Evolutionary conservation across 345 rosid species (phyloP).

Genomic region (thale cress (Arabidopsis thaliana)): TAIR10.1 NC_003076.8:3872001-3872500

Average conservation of each 20-base stretch:
- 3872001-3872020: slow-evolving; percentile 39
- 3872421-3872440: neutral
- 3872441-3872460: neutral
- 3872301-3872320: neutral
- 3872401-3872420: neutral
- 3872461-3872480: neutral
- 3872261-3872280: slow-evolving; percentile 26
- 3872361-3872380: neutral
- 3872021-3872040: slow-evolving; percentile 99
- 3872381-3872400: neutral
- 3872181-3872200: neutral
- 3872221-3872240: neutral
- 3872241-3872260: slow-evolving; percentile 19
- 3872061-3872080: slow-evolving; percentile 90
- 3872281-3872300: neutral
- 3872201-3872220: slow-evolving; percentile 31
- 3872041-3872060: slow-evolving; percentile 97
- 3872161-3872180: slow-evolving; percentile 9
- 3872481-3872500: no score
- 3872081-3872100: slow-evolving; percentile 78
- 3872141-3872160: slow-evolving; percentile 17
- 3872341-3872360: neutral
- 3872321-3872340: neutral
- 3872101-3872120: slow-evolving; percentile 46
- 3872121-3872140: slow-evolving; percentile 60